Evolutionary conservation across 78 protist species (phyloP).

Genomic region (Planoprotostelium fungivorum): DNA sequence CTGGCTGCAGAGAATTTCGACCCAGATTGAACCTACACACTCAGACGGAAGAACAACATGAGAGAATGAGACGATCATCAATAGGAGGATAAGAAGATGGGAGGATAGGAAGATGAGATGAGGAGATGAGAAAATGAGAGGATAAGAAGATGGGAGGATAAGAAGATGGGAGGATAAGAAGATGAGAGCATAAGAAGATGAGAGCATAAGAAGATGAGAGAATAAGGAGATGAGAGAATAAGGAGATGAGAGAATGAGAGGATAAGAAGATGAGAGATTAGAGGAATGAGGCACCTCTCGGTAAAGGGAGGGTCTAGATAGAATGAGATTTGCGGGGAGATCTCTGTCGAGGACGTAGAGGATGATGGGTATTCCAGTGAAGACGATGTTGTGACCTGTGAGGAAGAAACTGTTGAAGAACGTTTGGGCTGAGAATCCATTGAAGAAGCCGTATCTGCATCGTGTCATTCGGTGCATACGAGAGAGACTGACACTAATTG

Average conservation of each 20-base stretch:
- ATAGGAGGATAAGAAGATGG: no score
- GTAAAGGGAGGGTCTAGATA: conserved; percentile 30
- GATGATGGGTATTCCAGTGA: conserved; percentile 66
- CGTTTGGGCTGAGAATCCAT: conserved; percentile 54
- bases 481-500: conserved; percentile 67
- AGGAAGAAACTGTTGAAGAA: conserved; percentile 71
- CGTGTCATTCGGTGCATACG: neutral
- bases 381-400: conserved; percentile 70
- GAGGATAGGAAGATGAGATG: no score
- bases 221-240: no score
- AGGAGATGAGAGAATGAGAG: no score
- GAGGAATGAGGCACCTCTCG: neutral
- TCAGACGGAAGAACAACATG: no score
- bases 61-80: no score
- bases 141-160: no score
- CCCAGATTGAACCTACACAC: conserved; percentile 15
- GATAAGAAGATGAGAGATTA: neutral
- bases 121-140: no score
- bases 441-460: conserved; percentile 9
- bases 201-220: no score
- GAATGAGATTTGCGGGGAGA: conserved; percentile 30
- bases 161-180: no score
- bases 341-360: conserved; percentile 56
- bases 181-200: no score
- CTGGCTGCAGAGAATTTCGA: conserved; percentile 6